Base-by-base conservation (phyloP, 2,329 filamentous ascomycete genomes). In the Clonostachys byssicola region DNA sequence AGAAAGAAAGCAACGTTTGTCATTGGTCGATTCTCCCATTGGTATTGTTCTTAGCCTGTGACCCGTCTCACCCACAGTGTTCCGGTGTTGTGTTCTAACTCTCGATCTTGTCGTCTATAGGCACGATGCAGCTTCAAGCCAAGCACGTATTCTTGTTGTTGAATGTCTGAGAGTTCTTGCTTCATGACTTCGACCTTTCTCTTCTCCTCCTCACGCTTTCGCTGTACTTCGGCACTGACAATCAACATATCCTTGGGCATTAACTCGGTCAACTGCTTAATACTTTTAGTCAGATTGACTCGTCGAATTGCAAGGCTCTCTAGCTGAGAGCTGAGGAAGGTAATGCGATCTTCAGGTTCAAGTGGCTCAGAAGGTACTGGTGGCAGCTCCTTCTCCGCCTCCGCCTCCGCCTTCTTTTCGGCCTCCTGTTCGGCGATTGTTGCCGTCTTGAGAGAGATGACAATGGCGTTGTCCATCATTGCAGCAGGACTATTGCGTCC, bases 51-150 rank as follows among this genome's bases (percentile, higher is more conserved):
- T 9, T 30, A 30, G 10, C 23, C 23, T 17, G 88, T 91, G 51
- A 91, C 85, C 52, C 89, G 77, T 58, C 85, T 79, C 44, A 95
- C 86, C 89, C 89, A 95, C 10, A 95, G 67, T 33, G 80, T 80
- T 1, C 83, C 85, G 12, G 80, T 81, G 57, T 88, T 83, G 56
- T 75, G 86, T 34, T 75, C 73, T 3, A 75, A 76, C 45, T 86
- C 78, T 52, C 85, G 79, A 56, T 92, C 87, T 55, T 83, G 75
- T 43, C 88, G 78, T 70, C 89, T 92, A 67, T 88, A 86, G 10
- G 86, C 85, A 18, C 86, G 73, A 61, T 89, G 81, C 47, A 94
- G 71, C 63, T 84, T 85, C 57, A 94, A 68, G 2, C 89, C 89
- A 40, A 92, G 68, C 47, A 94, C 88, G 59, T 92, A 86, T 64